These are phyloP conservation scores for Colletotrichum orchidophilum DNA, from an alignment of 2,329 filamentous ascomycete genomes.

Conservation along the genomic window DNA sequence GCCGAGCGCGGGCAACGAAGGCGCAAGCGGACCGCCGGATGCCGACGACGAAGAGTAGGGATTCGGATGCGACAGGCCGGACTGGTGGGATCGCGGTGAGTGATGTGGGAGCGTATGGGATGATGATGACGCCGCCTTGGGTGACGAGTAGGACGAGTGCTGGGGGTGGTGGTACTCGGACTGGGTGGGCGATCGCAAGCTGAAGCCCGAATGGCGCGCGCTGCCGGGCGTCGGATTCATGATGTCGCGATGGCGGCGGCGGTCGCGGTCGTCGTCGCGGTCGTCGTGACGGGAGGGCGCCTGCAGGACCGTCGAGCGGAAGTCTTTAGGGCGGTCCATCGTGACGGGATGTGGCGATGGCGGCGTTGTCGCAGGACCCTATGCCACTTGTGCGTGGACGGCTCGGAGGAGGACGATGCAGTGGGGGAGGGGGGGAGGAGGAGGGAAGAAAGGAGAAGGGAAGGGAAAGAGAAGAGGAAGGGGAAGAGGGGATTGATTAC, in stretches of 20 bases:
- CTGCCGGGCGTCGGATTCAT: constrained; percentile 48
- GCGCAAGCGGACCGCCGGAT: constrained; percentile 35
- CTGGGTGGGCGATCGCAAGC: constrained; percentile 59
- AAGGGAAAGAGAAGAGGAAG: constrained; percentile 5
- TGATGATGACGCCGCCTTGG: constrained; percentile 33
- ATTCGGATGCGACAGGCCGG: constrained; percentile 37
- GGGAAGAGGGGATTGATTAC: constrained; percentile 6
- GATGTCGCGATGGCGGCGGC: constrained; percentile 56
- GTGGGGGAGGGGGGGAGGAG: neutral
- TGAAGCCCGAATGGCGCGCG: constrained; percentile 56
- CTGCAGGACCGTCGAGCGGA: constrained; percentile 61
- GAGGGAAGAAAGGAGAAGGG: neutral
- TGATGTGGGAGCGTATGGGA: constrained; percentile 41
- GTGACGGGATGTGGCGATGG: constrained; percentile 33
- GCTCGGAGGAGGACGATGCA: neutral
- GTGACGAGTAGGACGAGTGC: constrained; percentile 41
- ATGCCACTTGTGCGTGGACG: neutral
- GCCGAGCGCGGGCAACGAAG: constrained; percentile 26
- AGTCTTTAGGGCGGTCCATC: constrained; percentile 55
- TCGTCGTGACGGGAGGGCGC: constrained; percentile 52
- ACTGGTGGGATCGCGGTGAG: constrained; percentile 38
- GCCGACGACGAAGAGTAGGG: constrained; percentile 50
- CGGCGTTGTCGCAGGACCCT: constrained; percentile 16
- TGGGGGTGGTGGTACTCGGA: constrained; percentile 48
- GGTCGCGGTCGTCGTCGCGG: constrained; percentile 46